phyloP scores from a whole-genome alignment of 352 stramenopile genomes.

The Pythium graminicola region DNA sequence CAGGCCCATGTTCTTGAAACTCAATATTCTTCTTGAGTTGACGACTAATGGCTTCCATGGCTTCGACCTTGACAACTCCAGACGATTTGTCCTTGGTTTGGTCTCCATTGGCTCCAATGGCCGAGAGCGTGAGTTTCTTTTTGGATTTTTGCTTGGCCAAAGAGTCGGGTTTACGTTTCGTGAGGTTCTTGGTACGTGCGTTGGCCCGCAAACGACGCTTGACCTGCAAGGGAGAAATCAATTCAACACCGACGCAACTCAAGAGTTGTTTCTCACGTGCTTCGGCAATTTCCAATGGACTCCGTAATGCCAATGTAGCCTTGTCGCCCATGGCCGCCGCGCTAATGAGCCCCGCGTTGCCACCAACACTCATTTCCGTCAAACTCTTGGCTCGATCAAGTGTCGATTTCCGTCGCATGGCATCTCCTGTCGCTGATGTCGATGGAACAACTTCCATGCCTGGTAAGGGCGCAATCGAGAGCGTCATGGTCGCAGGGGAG shows the following conservation, averaged over 20 bases:
- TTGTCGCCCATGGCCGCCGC: slow-evolving; percentile 17
- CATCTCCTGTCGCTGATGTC: not conserved
- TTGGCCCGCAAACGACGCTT: slow-evolving; percentile 68
- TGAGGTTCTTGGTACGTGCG: slow-evolving; percentile 46
- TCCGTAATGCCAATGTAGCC: slow-evolving; percentile 27
- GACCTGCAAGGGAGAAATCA: slow-evolving; percentile 77
- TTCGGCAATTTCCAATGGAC: slow-evolving; percentile 69
- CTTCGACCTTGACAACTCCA: slow-evolving; percentile 84
- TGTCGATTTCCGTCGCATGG: slow-evolving; percentile 5
- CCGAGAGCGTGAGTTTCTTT: slow-evolving; percentile 38
- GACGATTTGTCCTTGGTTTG: slow-evolving; percentile 42
- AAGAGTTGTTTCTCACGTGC: slow-evolving; percentile 73
- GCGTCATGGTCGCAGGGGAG: slow-evolving; percentile 53
- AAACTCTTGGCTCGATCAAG: slow-evolving; percentile 35
- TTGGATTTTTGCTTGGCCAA: slow-evolving; percentile 27
- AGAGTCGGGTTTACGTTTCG: slow-evolving; percentile 31
- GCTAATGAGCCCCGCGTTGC: slow-evolving; percentile 22
- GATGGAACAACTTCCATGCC: slow-evolving; percentile 55
- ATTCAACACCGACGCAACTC: slow-evolving; percentile 73
- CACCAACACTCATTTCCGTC: slow-evolving; percentile 31
- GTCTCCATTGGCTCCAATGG: slow-evolving; percentile 17
- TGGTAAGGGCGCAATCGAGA: slow-evolving; percentile 42
- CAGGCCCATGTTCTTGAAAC: slow-evolving; percentile 87
- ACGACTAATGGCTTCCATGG: slow-evolving; percentile 85
- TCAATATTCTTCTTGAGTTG: slow-evolving; percentile 90